These are phyloP conservation scores for Plasmodium coatneyi DNA, from an alignment of 169 alveolate species.

Conservation along the genomic window DNA sequence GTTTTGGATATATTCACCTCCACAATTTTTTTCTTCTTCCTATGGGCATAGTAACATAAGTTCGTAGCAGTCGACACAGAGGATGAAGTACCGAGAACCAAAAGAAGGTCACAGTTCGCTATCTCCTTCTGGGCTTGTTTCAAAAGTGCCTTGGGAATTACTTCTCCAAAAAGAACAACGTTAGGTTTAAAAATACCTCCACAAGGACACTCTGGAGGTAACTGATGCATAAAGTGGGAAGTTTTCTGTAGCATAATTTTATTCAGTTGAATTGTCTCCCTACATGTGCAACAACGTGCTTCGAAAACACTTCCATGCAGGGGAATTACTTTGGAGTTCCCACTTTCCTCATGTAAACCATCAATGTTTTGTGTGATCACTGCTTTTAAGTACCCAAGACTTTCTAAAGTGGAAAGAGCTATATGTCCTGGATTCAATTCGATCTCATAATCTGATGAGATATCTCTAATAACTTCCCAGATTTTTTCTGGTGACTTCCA, in stretches of 20 bases:
- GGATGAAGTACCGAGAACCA: constrained; percentile 62
- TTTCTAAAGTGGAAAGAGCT: constrained; percentile 58
- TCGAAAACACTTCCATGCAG: constrained; percentile 64
- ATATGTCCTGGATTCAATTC: constrained; percentile 42
- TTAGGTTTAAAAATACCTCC: constrained; percentile 71
- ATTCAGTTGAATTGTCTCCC: constrained; percentile 24
- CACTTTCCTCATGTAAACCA: constrained; percentile 72
- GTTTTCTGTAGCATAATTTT: constrained; percentile 65
- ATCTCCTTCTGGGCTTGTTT: constrained; percentile 60
- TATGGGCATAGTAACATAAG: constrained; percentile 42
- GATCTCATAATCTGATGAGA: constrained; percentile 58
- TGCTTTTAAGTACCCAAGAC: constrained; percentile 50
- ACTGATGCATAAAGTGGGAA: constrained; percentile 60
- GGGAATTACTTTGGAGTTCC: constrained; percentile 49
- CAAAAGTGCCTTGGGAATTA: constrained; percentile 26
- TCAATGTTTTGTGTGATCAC: constrained; percentile 64
- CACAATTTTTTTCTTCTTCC: constrained; percentile 52
- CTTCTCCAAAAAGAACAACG: constrained; percentile 58
- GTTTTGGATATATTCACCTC: constrained; percentile 49
- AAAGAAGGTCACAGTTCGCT: constrained; percentile 32
- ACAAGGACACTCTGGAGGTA: constrained; percentile 75
- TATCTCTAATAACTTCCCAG: constrained; percentile 68
- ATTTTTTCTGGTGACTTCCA: constrained; percentile 68
- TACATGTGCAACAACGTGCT: constrained; percentile 65
- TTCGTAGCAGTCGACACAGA: constrained; percentile 64